A percentile compares a stretch with the other conserved stretches of the same genome.
These are phyloP conservation scores for Whalleya microplaca DNA, from an alignment of 2,329 filamentous ascomycete genomes.

Conservation along the genomic window DNA sequence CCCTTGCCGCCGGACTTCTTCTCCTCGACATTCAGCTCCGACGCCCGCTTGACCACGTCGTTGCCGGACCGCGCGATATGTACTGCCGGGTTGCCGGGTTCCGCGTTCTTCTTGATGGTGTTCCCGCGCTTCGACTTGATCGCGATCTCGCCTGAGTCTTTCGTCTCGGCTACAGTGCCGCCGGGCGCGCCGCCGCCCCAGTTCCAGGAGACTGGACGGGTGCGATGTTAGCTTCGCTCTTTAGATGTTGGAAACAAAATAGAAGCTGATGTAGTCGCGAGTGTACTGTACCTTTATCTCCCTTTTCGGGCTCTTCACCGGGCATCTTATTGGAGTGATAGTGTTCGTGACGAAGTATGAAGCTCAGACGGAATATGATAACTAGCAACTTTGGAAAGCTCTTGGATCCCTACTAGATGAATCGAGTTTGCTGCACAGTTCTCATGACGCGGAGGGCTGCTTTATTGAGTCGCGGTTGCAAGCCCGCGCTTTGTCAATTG, in stretches of 20 bases:
- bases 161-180: conserved; percentile 64
- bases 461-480: background rate
- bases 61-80: conserved; percentile 62
- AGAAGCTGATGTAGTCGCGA: background rate
- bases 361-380: too few species aligned
- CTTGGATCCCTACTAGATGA: background rate
- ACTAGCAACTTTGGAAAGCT: too few species aligned
- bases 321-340: conserved; percentile 10
- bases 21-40: conserved; percentile 61
- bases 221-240: conserved; percentile 1
- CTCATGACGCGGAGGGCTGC: background rate
- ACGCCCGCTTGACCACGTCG: conserved; percentile 66
- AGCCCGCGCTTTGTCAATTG: conserved; percentile 2
- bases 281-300: conserved; percentile 31
- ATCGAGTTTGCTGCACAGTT: background rate
- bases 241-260: background rate
- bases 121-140: conserved; percentile 66
- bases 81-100: conserved; percentile 63
- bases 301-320: conserved; percentile 22
- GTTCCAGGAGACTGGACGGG: conserved; percentile 62
- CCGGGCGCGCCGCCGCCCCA: conserved; percentile 59
- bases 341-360: background rate
- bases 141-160: conserved; percentile 61
- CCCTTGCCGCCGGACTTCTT: conserved; percentile 36
- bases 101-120: conserved; percentile 65